These are phyloP conservation scores for Stachybotrys elegans DNA, from an alignment of 2,329 filamentous ascomycete genomes.

Conservation along the genomic window DNA sequence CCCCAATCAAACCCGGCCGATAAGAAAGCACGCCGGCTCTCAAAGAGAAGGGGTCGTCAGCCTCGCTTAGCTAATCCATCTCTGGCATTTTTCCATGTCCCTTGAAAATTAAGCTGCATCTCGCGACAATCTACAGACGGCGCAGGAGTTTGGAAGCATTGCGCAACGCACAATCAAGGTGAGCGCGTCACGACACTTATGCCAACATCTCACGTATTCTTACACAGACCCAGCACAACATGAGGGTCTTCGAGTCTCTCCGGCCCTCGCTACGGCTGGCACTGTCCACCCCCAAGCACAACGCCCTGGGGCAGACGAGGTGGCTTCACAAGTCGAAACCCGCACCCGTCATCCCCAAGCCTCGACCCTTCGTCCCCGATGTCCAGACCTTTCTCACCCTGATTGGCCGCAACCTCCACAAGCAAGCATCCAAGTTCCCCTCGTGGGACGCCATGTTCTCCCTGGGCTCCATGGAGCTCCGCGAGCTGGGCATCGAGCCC, in stretches of 20 bases:
- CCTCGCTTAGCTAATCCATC: too few relatives aligned
- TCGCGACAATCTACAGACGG: too few relatives aligned
- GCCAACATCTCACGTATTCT: not conserved
- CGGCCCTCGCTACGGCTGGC: conserved; percentile 26
- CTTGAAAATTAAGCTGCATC: too few relatives aligned
- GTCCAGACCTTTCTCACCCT: conserved; percentile 80
- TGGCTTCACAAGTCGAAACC: conserved; percentile 37
- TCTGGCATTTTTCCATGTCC: too few relatives aligned
- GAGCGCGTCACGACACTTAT: conserved; percentile 11
- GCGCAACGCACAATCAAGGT: too few relatives aligned
- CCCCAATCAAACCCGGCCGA: too few relatives aligned
- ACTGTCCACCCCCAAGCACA: conserved; percentile 23
- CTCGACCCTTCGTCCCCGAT: conserved; percentile 83
- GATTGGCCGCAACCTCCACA: conserved; percentile 81
- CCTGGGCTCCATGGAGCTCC: conserved; percentile 70
- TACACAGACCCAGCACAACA: too few relatives aligned
- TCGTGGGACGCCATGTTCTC: conserved; percentile 90
- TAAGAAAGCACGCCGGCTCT: too few relatives aligned
- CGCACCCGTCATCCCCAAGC: conserved; percentile 49
- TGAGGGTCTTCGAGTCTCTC: conserved; percentile 22
- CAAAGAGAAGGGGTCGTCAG: too few relatives aligned
- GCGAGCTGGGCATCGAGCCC: conserved; percentile 81
- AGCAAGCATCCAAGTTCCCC: conserved; percentile 80
- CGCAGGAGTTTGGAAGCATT: too few relatives aligned
- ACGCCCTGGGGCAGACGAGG: conserved; percentile 31